Evolutionary conservation across 768 basidiomycete genomes (phyloP), one percentile per base, ranked within the genome.

Genomic region (Lepiota venenata): DNA sequence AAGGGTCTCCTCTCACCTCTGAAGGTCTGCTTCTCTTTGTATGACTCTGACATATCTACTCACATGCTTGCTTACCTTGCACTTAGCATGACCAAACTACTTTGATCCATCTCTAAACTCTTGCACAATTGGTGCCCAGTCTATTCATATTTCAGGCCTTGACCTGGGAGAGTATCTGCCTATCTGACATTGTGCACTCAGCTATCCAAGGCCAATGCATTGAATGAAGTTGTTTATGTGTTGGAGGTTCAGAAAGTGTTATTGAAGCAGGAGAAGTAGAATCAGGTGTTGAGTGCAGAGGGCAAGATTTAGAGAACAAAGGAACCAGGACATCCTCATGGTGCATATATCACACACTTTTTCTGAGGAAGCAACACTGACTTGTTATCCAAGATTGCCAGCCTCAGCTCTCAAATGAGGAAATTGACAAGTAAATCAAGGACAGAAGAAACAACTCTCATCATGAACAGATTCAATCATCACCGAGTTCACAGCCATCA

Each of bases 151-250:
- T 16, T 76, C 78, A 47, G 78, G 78, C 2, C 66, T 80, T 5
- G 64, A 69, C 20, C 74, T n/a, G 38, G 18, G 22, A 52, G 16
- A 44, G 36, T 9, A 36, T 14, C 3, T 47, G 77, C 56, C 68
- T 85, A 4, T 74, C 77, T 57, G 83, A 84, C 62, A 76, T 83
- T 35, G 74, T 79, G 15, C 81, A 78, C 64, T 77, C 72, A 15
- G 58, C n/a, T 72, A 37, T 14, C 22, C 5, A 45, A 21, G 21
- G 55, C 56, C 37, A 18, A 57, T 43, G 50, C 71, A 14, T 52
- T 71, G 18, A 27, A 16, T 18, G 70, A 73, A 56, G 57, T 60
- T 15, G 64, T 74, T 18, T 70, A 71, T n/a, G 51, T 61, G 16
- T 63, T 83, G 41, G 47, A 62, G 20, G 68, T 66, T 2, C 68